phyloP scores from a whole-genome alignment of 1,139 yeast genomes.

The Yamadazyma kanchanaburiensis region DNA sequence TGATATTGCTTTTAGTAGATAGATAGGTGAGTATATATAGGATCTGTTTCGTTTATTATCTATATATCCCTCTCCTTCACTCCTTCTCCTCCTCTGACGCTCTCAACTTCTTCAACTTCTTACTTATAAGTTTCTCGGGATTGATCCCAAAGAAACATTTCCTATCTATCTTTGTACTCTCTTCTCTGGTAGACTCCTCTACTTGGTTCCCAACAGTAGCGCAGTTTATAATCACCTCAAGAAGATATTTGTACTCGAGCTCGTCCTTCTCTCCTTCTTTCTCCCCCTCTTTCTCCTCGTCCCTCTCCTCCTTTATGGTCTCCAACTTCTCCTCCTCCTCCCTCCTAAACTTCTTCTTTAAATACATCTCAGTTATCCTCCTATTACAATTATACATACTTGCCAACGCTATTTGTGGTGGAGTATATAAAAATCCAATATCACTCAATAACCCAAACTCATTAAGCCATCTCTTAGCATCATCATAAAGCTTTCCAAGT shows the following conservation, averaged over 20 bases:
- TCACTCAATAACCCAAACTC: slow-evolving; percentile 69
- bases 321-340: slow-evolving; percentile 10
- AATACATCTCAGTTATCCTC: slow-evolving; percentile 61
- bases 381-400: slow-evolving; percentile 68
- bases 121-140: slow-evolving; percentile 51
- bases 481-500: slow-evolving; percentile 59
- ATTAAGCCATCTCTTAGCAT: slow-evolving; percentile 61
- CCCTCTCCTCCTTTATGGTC: slow-evolving; percentile 11
- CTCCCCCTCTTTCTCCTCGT: slow-evolving; percentile 4
- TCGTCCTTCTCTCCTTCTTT: no score
- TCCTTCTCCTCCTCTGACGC: not conserved
- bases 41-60: not conserved
- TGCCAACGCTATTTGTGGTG: slow-evolving; percentile 93
- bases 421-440: slow-evolving; percentile 73
- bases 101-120: slow-evolving; percentile 26
- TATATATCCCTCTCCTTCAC: not conserved
- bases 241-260: slow-evolving; percentile 1
- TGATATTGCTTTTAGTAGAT: slow-evolving; percentile 69
- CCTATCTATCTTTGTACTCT: slow-evolving; percentile 58
- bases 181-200: slow-evolving; percentile 52
- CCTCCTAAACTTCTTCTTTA: slow-evolving; percentile 45
- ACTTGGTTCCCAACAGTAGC: slow-evolving; percentile 19
- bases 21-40: slow-evolving; percentile 4
- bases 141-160: slow-evolving; percentile 62
- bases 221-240: slow-evolving; percentile 4